Evolutionary conservation across 1,139 yeast species (phyloP), one percentile per base, ranked within the genome.

Genomic region (Pichia sp.): DNA sequence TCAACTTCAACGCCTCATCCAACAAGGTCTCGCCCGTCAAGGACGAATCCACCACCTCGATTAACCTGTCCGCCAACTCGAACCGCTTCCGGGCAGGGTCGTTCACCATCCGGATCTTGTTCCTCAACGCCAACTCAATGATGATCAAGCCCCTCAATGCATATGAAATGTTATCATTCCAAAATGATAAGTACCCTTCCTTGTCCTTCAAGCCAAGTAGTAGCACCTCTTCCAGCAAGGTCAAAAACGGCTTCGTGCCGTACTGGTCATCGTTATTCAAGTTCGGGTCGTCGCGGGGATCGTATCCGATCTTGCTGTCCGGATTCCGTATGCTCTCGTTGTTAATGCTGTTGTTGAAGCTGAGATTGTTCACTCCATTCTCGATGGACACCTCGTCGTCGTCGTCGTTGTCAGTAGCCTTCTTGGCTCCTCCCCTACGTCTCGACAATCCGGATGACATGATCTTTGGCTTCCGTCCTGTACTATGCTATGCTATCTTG

Each of bases 161-260:
- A 70, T 93, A 95, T 28, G 97, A 89, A 54, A 93, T 91, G 68
- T 89, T 91, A 70, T 93, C 99, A 68, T 93, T 95, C 99, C 99
- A 93, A 70, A 93, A 93, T 22, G 97, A 89, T 54, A 93, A 75
- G 68, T 91, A 90, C 6, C 99, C 99, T 70, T 93, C 98, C 63
- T 87, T 86, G 69, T 93, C 99, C 66, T 93, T 91, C 59, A 93
- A 76, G 2, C 99, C 99, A 73, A 93, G 80, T 58, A 93, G 76
- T 56, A 93, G 73, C 9, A 93, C 96, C 69, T 93, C 99, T 70
- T 93, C 99, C 97, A 93, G 90, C 60, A 93, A 72, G 1, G 99
- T 95, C 61, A 93, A 75, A 48, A 82, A 74, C 1, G 99, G 98
- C 21, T 72, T 73, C 42, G 61, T 62, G 2, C 75, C 80, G 56